Percentiles rank a stretch among this genome's conserved stretches.
These are phyloP conservation scores for Diaporthe nobilis DNA, from an alignment of 2,329 filamentous ascomycete species.

Conservation along the genomic window DNA sequence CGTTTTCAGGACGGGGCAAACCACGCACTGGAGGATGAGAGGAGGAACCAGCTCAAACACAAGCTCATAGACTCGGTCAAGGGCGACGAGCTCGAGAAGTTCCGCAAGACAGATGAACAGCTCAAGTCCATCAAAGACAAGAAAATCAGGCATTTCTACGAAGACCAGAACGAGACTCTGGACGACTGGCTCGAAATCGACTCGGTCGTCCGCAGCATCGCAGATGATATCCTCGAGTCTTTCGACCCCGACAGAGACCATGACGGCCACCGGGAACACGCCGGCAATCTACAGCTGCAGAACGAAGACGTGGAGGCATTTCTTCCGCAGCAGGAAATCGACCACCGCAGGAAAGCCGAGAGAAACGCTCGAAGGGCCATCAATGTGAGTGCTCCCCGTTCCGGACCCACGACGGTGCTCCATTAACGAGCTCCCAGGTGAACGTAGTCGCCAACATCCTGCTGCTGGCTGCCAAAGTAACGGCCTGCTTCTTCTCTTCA, in stretches of 20 bases:
- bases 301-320: conserved; percentile 67
- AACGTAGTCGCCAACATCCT: conserved; percentile 45
- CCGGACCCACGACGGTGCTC: background rate
- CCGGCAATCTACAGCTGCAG: conserved; percentile 63
- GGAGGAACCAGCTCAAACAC: conserved; percentile 62
- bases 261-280: conserved; percentile 68
- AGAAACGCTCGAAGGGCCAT: conserved; percentile 66
- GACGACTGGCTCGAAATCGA: conserved; percentile 68
- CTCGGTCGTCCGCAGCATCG: conserved; percentile 64
- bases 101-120: conserved; percentile 64
- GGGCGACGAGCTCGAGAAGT: conserved; percentile 61
- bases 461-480: conserved; percentile 43
- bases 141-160: conserved; percentile 67
- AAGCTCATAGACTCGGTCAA: conserved; percentile 62
- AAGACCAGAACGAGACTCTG: conserved; percentile 65
- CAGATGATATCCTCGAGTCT: conserved; percentile 72
- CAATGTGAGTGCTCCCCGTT: conserved; percentile 30
- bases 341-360: conserved; percentile 60
- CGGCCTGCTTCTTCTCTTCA: conserved; percentile 43
- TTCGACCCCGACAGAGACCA: conserved; percentile 71
- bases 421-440: conserved; percentile 3
- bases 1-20: conserved; percentile 63
- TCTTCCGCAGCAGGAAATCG: conserved; percentile 67
- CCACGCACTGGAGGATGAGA: conserved; percentile 59
- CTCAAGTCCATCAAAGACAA: conserved; percentile 67